Evolutionary conservation across 2,329 filamentous ascomycete genomes (phyloP), one percentile per base, ranked within the genome.

Genomic region (Dothistroma septosporum): DNA sequence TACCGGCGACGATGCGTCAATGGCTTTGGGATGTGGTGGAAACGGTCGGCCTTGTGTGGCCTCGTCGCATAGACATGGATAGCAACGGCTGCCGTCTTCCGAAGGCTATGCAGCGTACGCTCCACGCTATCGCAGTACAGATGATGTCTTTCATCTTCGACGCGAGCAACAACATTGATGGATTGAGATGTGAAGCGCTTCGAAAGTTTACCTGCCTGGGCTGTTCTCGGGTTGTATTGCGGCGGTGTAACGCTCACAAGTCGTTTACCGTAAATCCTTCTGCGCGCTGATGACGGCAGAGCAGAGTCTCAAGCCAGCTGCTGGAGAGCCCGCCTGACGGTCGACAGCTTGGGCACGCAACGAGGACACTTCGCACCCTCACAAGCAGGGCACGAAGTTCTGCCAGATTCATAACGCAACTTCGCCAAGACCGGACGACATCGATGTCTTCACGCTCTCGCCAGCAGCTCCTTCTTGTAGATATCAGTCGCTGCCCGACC

Each of bases 181-280:
- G n/a, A 33, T 47, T 21, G 32, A 49, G 21, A 22, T 14, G 28
- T 53, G 57, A 53, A 6, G 57, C 21, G 24, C 11, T 53, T 46
- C 10, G 1, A 22, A 44, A 53, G 19, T 53, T 4, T 31, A 28
- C 53, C 55, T 49, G 12, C 22, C 28, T 24, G 28, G 41, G 37
- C 6, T 46, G 35, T 55, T 37, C 41, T 55, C 53, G 47, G 55
- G 16, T 19, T 16, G 9, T 19, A 22, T 10, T 52, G 33, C 49
- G 48, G 49, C 21, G 41, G 33, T 47, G 37, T 50, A 32, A 52
- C 35, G 22, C 16, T 52, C 33, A 57, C 55, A 53, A 32, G 35
- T 58, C 55, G 52, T 54, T 56, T 6, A 61, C 55, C 28, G 61
- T 8, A 19, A n/a, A n/a, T 19, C 33, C 47, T 61, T 64, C 57